Percentiles rank a stretch among this genome's conserved stretches.
These are phyloP conservation scores for Acer yangbiense DNA, from an alignment of 345 rosid genomes.

Conservation along the genomic window DNA sequence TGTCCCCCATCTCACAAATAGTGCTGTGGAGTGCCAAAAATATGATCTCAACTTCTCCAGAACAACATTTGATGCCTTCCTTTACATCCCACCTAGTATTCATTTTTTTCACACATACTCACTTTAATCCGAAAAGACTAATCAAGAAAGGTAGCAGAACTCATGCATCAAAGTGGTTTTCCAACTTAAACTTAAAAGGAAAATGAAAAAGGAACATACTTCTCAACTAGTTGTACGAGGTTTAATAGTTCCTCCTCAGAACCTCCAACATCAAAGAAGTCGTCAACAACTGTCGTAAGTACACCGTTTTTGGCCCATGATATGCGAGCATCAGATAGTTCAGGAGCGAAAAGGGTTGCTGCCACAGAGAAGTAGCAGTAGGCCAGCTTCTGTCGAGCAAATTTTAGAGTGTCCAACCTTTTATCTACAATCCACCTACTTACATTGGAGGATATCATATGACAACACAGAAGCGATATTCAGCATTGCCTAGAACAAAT, in stretches of 20 bases:
- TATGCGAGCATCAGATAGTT: constrained; percentile 76
- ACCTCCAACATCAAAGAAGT: constrained; percentile 88
- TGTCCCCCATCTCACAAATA: constrained; percentile 68
- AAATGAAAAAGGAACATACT: constrained; percentile 36
- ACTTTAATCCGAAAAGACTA: constrained; percentile 15
- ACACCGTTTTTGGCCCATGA: constrained; percentile 95
- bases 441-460: background rate
- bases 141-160: constrained; percentile 10
- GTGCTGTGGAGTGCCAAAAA: constrained; percentile 68
- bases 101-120: constrained; percentile 10
- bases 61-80: constrained; percentile 48
- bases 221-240: constrained; percentile 65
- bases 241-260: constrained; percentile 72
- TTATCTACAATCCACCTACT: constrained; percentile 73
- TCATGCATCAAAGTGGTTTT: background rate
- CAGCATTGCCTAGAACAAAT: no score
- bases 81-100: constrained; percentile 66
- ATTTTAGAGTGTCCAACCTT: constrained; percentile 66
- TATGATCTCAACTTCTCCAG: constrained; percentile 79
- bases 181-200: no score
- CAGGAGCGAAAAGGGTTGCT: constrained; percentile 63
- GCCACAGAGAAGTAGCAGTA: constrained; percentile 88
- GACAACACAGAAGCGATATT: background rate
- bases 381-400: constrained; percentile 77
- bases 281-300: constrained; percentile 84